Percentiles rank a stretch among this genome's conserved stretches.
Evolutionary conservation across 2,329 filamentous ascomycete species (phyloP).

Genomic region (Hortaea werneckii): DNA sequence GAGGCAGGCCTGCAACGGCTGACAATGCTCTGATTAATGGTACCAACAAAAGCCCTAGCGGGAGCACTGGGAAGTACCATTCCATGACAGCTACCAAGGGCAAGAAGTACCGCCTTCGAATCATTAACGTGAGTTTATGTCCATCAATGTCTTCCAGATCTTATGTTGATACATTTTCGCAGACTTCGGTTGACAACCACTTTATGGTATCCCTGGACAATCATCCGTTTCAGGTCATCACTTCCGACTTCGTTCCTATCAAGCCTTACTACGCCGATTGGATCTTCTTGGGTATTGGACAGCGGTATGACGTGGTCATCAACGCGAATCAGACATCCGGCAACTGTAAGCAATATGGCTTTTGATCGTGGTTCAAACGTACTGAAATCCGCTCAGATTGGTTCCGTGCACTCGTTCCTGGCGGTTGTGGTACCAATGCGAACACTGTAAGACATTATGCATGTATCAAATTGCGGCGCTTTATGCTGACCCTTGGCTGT

Average conservation of each 20-base stretch:
- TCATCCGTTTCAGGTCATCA: constrained; percentile 1
- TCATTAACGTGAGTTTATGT: not conserved
- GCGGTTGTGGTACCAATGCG: not conserved
- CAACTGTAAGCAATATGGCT: not conserved
- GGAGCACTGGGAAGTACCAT: not conserved
- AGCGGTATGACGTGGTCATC: constrained; percentile 2
- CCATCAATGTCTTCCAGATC: not conserved
- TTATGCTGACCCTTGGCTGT: too few relatives aligned
- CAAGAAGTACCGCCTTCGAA: not conserved
- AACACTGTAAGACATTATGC: not conserved
- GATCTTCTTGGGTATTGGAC: constrained; percentile 1
- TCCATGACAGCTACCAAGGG: not conserved
- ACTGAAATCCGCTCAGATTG: not conserved
- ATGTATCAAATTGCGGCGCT: too few relatives aligned
- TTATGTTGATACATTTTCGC: not conserved
- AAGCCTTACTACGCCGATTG: not conserved
- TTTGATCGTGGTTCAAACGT: not conserved
- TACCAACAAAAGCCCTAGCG: not conserved
- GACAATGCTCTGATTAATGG: not conserved
- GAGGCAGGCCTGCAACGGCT: not conserved
- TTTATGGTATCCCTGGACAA: constrained; percentile 1
- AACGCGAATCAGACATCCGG: not conserved
- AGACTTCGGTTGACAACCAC: not conserved
- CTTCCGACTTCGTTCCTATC: not conserved
- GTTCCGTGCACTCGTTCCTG: not conserved